phyloP scores from a whole-genome alignment of 371 early-diverging fungal species.

The Massospora cicadina region DNA sequence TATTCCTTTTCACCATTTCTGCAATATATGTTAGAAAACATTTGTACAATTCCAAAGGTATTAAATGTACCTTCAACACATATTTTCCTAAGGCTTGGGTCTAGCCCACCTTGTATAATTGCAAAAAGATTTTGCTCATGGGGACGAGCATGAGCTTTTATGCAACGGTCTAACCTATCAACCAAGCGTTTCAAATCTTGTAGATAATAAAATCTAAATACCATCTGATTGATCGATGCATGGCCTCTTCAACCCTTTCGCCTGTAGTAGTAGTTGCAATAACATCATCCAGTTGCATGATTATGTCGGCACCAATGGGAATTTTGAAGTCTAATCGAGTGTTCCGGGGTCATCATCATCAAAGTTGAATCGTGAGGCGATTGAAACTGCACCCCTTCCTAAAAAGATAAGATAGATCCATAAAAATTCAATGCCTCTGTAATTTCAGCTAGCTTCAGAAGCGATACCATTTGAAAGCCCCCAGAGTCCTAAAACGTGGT shows the following conservation, averaged over 20 bases:
- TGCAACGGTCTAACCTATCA: constrained; percentile 66
- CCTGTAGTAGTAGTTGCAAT: constrained; percentile 72
- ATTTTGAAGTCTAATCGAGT: constrained; percentile 83
- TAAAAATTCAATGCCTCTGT: constrained; percentile 32
- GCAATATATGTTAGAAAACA: not conserved
- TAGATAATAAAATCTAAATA: constrained; percentile 5
- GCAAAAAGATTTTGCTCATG: constrained; percentile 82
- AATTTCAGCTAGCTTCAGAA: constrained; percentile 67
- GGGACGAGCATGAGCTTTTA: constrained; percentile 53
- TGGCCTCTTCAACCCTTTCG: constrained; percentile 77
- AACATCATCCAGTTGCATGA: constrained; percentile 97
- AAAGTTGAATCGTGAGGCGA: constrained; percentile 64
- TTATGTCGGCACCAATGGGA: constrained; percentile 92
- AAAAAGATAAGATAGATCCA: not conserved
- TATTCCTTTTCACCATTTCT: constrained; percentile 75
- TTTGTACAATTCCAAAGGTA: not conserved
- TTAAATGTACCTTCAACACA: constrained; percentile 37
- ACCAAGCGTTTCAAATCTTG: not conserved
- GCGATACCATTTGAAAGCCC: constrained; percentile 91
- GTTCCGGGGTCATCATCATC: constrained; percentile 89
- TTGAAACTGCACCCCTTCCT: constrained; percentile 78
- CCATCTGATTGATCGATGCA: constrained; percentile 89
- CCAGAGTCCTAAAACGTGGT: constrained; percentile 70
- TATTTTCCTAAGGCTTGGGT: constrained; percentile 47
- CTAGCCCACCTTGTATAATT: constrained; percentile 88